phyloP scores from a whole-genome alignment of 2,329 filamentous ascomycete species.

The Pseudopithomyces maydicus region DNA sequence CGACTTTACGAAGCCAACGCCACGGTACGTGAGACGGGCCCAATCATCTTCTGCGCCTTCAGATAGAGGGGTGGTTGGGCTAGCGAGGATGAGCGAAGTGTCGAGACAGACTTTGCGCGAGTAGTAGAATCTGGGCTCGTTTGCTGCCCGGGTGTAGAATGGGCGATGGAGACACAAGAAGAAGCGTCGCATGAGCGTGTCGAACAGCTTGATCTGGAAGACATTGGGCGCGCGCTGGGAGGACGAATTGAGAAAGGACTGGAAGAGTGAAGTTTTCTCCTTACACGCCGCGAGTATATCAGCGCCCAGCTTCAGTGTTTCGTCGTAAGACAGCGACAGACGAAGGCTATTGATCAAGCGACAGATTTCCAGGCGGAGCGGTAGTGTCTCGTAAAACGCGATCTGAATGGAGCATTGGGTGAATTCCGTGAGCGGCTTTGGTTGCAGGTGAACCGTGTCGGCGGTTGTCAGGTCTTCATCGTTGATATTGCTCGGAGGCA shows the following conservation, averaged over 20 bases:
- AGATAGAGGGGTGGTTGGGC: slow-evolving; percentile 14
- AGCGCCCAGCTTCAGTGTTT: slow-evolving; percentile 31
- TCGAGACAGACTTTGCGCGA: slow-evolving; percentile 57
- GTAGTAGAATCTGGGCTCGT: slow-evolving; percentile 56
- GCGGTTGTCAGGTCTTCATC: slow-evolving; percentile 45
- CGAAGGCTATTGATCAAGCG: slow-evolving; percentile 40
- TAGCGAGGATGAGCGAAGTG: slow-evolving; percentile 23
- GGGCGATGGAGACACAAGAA: slow-evolving; percentile 60
- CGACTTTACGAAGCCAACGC: slow-evolving; percentile 31
- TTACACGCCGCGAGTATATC: slow-evolving; percentile 33
- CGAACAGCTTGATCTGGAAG: slow-evolving; percentile 58
- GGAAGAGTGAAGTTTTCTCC: slow-evolving; percentile 18
- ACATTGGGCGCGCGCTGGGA: not conserved
- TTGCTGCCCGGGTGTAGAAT: slow-evolving; percentile 50
- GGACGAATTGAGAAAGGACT: slow-evolving; percentile 14
- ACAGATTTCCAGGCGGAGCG: slow-evolving; percentile 42
- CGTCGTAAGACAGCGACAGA: slow-evolving; percentile 34
- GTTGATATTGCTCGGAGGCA: slow-evolving; percentile 46
- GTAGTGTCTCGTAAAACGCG: slow-evolving; percentile 41
- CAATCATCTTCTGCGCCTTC: slow-evolving; percentile 28
- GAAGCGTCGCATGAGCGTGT: slow-evolving; percentile 60
- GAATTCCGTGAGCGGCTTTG: slow-evolving; percentile 28
- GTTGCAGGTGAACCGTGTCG: slow-evolving; percentile 21
- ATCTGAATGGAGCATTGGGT: slow-evolving; percentile 46
- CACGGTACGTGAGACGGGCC: slow-evolving; percentile 20